Conservation (phyloP, 1,139 yeast species). For the Groenewaldozyma auringiensis region DNA sequence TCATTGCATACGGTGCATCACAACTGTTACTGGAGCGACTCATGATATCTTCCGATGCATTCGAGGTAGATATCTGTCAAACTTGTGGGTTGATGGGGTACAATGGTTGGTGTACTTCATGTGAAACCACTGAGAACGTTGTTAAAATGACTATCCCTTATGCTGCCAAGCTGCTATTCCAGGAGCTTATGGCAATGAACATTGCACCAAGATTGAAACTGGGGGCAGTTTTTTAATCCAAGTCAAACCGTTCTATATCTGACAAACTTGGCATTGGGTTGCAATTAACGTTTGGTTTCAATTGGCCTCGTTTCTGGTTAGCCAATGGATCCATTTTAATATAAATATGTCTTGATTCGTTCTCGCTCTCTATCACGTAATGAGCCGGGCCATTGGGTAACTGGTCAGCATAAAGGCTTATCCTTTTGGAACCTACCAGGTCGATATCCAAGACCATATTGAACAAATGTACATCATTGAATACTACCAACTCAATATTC, state of each 20-base stretch:
- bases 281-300: not conserved
- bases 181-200: constrained; percentile 92
- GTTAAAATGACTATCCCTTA: constrained; percentile 96
- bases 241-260: not conserved
- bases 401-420: not conserved
- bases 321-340: not conserved
- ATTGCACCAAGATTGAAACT: constrained; percentile 91
- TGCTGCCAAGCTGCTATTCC: constrained; percentile 94
- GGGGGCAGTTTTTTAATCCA: constrained; percentile 55
- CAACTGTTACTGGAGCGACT: constrained; percentile 87
- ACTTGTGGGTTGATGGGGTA: constrained; percentile 98
- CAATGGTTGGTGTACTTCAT: constrained; percentile 93
- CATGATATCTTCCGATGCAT: constrained; percentile 96
- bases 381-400: not conserved
- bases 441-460: not conserved
- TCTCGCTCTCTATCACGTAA: not conserved
- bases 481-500: not conserved
- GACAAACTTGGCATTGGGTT: too few relatives aligned
- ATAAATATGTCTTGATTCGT: not conserved
- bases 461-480: not conserved
- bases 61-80: constrained; percentile 92
- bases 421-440: not conserved
- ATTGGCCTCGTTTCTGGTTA: not conserved
- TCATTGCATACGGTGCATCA: constrained; percentile 98
- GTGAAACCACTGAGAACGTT: constrained; percentile 80